Percentiles rank a stretch among this genome's conserved stretches.
phyloP scores from a whole-genome alignment of 176 grass and related monocot species.

The Oryza meridionalis region DNA sequence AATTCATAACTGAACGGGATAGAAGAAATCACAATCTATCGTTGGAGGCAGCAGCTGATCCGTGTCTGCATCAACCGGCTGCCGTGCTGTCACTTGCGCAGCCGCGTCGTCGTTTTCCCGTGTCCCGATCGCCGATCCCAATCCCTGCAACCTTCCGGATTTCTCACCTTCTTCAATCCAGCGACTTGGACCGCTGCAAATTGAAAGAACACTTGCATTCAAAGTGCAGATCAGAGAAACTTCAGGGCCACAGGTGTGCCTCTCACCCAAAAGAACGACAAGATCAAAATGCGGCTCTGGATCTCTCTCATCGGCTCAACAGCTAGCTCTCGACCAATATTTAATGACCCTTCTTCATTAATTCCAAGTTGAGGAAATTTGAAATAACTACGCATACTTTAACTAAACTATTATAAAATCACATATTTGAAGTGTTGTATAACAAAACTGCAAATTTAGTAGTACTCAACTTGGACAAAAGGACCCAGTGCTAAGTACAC shows the following conservation, averaged over 20 bases:
- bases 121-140: neutral
- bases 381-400: too few species aligned
- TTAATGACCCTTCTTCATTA: too few species aligned
- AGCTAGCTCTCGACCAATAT: too few species aligned
- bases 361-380: too few species aligned
- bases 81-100: neutral
- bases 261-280: constrained; percentile 18
- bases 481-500: too few species aligned
- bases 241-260: neutral
- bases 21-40: too few species aligned
- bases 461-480: too few species aligned
- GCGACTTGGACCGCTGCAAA: neutral
- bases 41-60: too few species aligned
- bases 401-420: too few species aligned
- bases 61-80: neutral
- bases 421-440: too few species aligned
- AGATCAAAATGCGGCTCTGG: neutral
- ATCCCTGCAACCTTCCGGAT: neutral
- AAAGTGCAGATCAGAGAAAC: neutral
- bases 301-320: neutral
- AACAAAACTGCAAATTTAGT: too few species aligned
- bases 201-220: neutral
- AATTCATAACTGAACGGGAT: too few species aligned
- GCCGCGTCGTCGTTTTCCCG: neutral
- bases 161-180: neutral